Evolutionary conservation across 352 stramenopile species (phyloP).

Genomic region (Pythium vanterpoolii): DNA sequence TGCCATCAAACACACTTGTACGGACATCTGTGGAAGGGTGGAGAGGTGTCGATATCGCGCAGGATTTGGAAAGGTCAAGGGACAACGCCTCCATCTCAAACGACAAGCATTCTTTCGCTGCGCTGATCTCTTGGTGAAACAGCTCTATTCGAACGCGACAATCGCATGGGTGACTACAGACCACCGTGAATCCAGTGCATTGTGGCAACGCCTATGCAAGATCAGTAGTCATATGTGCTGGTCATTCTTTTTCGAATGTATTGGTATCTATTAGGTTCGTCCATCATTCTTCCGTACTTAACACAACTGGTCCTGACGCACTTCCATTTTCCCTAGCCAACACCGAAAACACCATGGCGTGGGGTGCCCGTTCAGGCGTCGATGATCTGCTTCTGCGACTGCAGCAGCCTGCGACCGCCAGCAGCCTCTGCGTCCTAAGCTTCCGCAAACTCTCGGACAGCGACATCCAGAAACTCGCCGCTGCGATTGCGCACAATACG

Average conservation of each 20-base stretch:
- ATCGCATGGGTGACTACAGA: too few species aligned
- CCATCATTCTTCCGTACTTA: not conserved
- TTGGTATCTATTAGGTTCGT: not conserved
- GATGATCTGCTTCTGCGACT: conserved; percentile 74
- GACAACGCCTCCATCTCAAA: too few species aligned
- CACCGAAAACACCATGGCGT: conserved; percentile 50
- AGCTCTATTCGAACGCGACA: too few species aligned
- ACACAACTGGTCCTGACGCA: not conserved
- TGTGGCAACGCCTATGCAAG: too few species aligned
- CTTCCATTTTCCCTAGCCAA: not conserved
- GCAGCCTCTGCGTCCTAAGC: conserved; percentile 72
- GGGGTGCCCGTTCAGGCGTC: conserved; percentile 62
- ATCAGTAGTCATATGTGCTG: too few species aligned
- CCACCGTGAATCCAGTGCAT: too few species aligned
- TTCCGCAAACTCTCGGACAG: conserved; percentile 57
- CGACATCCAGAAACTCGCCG: conserved; percentile 49
- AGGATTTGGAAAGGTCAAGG: too few species aligned
- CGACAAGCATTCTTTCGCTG: too few species aligned
- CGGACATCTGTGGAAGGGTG: too few species aligned
- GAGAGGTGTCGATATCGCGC: too few species aligned
- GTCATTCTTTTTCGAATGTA: conserved; percentile 8
- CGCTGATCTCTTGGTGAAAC: too few species aligned
- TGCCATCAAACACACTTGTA: too few species aligned
- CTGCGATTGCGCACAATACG: conserved; percentile 50
- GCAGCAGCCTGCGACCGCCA: conserved; percentile 51